Conservation (phyloP, 257 asterid genomes). For the Primulina tabacum region DNA sequence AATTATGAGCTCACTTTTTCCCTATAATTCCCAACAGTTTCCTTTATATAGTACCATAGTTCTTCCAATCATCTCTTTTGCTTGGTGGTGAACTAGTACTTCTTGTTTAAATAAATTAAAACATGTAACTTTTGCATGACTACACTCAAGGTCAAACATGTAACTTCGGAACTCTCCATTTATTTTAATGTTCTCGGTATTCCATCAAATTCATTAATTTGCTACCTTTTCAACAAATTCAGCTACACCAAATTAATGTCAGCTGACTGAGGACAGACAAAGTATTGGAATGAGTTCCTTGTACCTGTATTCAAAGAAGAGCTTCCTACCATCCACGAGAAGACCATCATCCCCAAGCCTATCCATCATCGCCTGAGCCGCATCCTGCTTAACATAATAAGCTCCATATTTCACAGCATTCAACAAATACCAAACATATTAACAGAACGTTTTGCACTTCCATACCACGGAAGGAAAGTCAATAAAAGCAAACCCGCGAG, state of each 20-base stretch:
- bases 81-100: too few relatives aligned
- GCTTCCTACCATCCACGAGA: conserved; percentile 85
- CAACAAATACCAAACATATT: conserved; percentile 14
- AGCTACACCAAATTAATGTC: conserved; percentile 1
- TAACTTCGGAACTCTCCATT: conserved; percentile 7
- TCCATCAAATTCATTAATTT: not conserved
- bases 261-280: conserved; percentile 7
- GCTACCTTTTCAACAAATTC: conserved; percentile 3
- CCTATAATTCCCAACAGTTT: too few relatives aligned
- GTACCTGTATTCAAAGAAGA: conserved; percentile 93
- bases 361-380: conserved; percentile 95
- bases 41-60: too few relatives aligned
- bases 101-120: too few relatives aligned
- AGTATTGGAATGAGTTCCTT: conserved; percentile 13
- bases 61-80: too few relatives aligned
- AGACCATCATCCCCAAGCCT: conserved; percentile 84
- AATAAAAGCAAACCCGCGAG: conserved; percentile 98
- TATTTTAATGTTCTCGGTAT: not conserved
- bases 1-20: too few relatives aligned
- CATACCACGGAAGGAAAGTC: conserved; percentile 96
- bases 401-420: conserved; percentile 3
- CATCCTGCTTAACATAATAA: conserved; percentile 49
- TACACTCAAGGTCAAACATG: too few relatives aligned
- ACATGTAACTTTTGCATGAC: too few relatives aligned
- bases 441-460: conserved; percentile 19